phyloP scores from a whole-genome alignment of 495 filamentous ascomycete genomes.

The Oleoguttula mirabilis region DNA sequence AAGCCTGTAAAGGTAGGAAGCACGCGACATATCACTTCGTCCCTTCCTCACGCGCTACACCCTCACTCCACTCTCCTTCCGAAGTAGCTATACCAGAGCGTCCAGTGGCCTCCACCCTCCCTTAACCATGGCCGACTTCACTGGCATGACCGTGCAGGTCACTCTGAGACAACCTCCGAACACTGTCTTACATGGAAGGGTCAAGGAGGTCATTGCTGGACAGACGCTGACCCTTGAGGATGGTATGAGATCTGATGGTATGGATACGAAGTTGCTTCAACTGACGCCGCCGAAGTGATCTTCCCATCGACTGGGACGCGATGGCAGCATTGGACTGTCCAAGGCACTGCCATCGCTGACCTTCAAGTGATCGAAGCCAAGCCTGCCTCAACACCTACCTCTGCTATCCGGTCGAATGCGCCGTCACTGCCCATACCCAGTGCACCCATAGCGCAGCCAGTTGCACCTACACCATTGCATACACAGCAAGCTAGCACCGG shows the following conservation, averaged over 20 bases:
- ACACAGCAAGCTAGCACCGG: neutral
- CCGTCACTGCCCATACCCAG: too few relatives aligned
- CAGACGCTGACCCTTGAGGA: constrained; percentile 62
- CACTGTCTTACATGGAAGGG: constrained; percentile 56
- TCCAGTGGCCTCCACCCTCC: too few relatives aligned
- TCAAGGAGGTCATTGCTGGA: constrained; percentile 57
- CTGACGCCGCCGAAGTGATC: constrained; percentile 12
- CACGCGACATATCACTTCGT: too few relatives aligned
- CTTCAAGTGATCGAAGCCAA: constrained; percentile 34
- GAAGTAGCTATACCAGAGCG: too few relatives aligned
- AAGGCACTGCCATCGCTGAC: constrained; percentile 46
- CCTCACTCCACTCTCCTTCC: too few relatives aligned
- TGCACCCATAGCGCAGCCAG: too few relatives aligned
- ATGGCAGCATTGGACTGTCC: constrained; percentile 39
- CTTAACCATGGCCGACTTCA: constrained; percentile 51
- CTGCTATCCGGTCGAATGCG: constrained; percentile 5
- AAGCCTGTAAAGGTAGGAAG: too few relatives aligned
- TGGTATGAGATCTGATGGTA: constrained; percentile 42
- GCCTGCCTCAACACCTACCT: neutral
- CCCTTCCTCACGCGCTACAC: too few relatives aligned
- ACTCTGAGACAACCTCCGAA: constrained; percentile 56
- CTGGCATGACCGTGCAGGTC: constrained; percentile 67
- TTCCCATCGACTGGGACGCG: constrained; percentile 40
- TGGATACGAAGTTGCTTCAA: neutral
- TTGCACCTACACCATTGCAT: too few relatives aligned